Base-by-base conservation (phyloP, 1,284 basidiomycete genomes). In the Laetiporus sulphureus region DNA sequence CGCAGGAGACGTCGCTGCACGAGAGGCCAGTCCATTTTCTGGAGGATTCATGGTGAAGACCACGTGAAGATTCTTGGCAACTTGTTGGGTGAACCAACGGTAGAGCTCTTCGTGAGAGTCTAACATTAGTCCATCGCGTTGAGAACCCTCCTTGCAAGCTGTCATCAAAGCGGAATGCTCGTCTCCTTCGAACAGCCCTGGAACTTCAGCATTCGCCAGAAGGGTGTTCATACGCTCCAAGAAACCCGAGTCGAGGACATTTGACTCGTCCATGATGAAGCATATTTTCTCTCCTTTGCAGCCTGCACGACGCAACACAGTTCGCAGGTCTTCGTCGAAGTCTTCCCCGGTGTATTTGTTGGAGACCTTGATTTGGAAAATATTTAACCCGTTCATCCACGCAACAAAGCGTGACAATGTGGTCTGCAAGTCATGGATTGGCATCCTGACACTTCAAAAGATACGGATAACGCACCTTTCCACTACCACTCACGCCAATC, bases 221-320 rank as follows among this genome's bases (percentile, higher is more conserved):
- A 99, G 78, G 0, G 94, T 99, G 64, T 99, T 99, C 92, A 99
- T 98, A 24, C 96, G 82, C 62, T 99, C 96, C 47, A 99, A 69
- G 73, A 99, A 98, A 42, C 96, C 96, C 4, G 96, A 93, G 61
- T 99, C 95, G 29, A 98, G 83, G 21, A 99, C 94, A 57, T 99
- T 99, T 1, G 92, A 96, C 63, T 99, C 96, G 63, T 99, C 96
- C 94, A 99, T 98, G 65, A 99, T 98, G 75, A 99, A 99, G 61
- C 93, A 98, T 31, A 99, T 88, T 67, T 98, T 98, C 66, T 99
- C 96, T 53, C 92, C 94, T 61, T 98, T 98, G 70, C 93, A 96
- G 5, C 96, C 97, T 1, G 95, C 75, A 21, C 96, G 83, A 29
- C 94, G 86, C 23, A 99, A 79, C 2, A 99, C 91, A 0, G 83